Conservation (phyloP, 345 rosid genomes). For the Psidium guajava region DNA sequence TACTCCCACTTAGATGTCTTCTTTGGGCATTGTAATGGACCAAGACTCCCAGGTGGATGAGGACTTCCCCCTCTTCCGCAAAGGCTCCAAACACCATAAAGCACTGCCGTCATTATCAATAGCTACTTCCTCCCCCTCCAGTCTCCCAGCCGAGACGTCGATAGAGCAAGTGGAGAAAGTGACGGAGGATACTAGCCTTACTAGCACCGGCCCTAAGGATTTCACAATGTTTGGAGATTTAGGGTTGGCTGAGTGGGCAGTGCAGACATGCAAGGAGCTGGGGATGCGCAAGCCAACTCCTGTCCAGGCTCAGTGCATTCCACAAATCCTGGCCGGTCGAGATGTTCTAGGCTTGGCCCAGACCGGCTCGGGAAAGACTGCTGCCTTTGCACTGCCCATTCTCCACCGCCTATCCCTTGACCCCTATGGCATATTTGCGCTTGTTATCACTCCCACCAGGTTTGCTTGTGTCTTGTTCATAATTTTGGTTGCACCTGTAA, state of each 20-base stretch:
- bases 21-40: neutral
- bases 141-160: neutral
- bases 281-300: conserved; percentile 76
- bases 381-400: conserved; percentile 90
- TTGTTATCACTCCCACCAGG: conserved; percentile 82
- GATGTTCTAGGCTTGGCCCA: conserved; percentile 88
- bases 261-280: conserved; percentile 75
- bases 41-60: conserved; percentile 1
- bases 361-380: conserved; percentile 94
- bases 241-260: conserved; percentile 79
- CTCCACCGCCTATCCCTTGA: conserved; percentile 70
- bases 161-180: conserved; percentile 3
- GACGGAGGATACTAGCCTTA: neutral
- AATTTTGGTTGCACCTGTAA: neutral
- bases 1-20: neutral
- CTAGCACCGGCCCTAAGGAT: neutral
- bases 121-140: neutral
- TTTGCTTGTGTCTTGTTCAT: neutral
- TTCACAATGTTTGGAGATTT: conserved; percentile 34
- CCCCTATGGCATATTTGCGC: conserved; percentile 70
- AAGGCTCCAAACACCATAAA: neutral
- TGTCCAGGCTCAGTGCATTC: conserved; percentile 79
- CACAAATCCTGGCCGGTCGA: conserved; percentile 54
- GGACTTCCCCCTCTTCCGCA: conserved; percentile 7
- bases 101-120: neutral